Evolutionary conservation across 1,284 basidiomycete species (phyloP).

Genomic region (Boletus semigastroideus): DNA sequence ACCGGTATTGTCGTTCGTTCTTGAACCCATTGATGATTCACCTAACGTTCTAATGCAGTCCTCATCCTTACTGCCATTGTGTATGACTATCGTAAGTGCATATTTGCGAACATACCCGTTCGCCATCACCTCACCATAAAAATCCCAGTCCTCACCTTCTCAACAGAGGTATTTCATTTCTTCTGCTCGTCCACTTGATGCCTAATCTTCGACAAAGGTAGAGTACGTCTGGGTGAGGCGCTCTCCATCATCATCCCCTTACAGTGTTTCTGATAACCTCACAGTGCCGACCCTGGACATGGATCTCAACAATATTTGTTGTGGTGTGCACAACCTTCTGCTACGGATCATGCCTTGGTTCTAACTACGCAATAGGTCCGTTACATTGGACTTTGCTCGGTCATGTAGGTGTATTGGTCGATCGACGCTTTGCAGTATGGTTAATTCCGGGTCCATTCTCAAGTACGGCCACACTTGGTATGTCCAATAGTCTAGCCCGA

Average conservation of each 20-base stretch:
- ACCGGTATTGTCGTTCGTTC: background rate
- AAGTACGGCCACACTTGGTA: background rate
- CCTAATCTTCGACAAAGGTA: background rate
- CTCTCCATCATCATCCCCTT: too few species aligned
- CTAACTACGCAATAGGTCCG: background rate
- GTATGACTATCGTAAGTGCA: background rate
- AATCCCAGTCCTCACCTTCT: background rate
- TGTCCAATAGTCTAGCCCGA: background rate
- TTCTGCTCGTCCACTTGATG: background rate
- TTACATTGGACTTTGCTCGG: background rate
- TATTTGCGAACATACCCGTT: background rate
- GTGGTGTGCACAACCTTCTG: too few species aligned
- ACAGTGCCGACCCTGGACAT: too few species aligned
- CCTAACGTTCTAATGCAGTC: background rate
- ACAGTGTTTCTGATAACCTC: too few species aligned
- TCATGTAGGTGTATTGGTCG: background rate
- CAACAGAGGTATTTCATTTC: background rate
- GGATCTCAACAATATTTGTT: too few species aligned
- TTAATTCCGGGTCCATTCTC: background rate
- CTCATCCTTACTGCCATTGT: background rate
- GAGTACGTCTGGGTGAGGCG: background rate
- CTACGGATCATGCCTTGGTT: too few species aligned
- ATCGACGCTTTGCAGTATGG: background rate
- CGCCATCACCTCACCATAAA: background rate
- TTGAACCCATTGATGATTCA: background rate